phyloP scores from a whole-genome alignment of 169 alveolate species.

The Perkinsus marinus region DNA sequence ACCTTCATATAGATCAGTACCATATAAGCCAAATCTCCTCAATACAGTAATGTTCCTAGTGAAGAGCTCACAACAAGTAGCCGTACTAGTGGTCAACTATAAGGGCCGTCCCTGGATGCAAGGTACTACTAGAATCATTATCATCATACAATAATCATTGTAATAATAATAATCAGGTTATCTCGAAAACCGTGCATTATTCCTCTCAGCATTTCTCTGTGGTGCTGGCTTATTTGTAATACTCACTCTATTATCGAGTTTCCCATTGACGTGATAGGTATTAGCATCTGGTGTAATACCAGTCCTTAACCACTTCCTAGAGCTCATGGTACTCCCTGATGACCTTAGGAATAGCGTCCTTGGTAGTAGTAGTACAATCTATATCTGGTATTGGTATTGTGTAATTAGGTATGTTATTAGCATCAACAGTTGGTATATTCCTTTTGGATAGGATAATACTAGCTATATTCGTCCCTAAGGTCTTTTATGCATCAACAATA shows the following conservation, averaged over 20 bases:
- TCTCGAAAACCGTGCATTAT: not conserved
- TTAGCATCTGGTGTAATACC: not conserved
- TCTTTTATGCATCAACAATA: not conserved
- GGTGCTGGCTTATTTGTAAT: not conserved
- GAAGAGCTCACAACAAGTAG: constrained; percentile 24
- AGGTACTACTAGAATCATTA: too few species aligned
- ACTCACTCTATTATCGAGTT: too few species aligned
- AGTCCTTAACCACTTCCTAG: not conserved
- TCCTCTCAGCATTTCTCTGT: not conserved
- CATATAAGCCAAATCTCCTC: constrained; percentile 11
- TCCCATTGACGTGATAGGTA: not conserved
- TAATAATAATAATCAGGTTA: not conserved
- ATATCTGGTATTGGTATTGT: not conserved
- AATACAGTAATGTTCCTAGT: constrained; percentile 27
- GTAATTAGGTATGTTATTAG: not conserved
- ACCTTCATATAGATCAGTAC: not conserved
- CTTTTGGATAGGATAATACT: not conserved
- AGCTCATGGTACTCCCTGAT: not conserved
- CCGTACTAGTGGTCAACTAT: constrained; percentile 28
- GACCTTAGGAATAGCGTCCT: not conserved
- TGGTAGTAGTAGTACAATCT: not conserved
- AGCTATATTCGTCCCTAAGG: not conserved
- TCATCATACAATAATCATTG: too few species aligned
- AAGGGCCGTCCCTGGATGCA: constrained; percentile 32
- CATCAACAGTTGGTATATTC: not conserved